A percentile compares a stretch with the other conserved stretches of the same genome.
These are phyloP conservation scores for Pythium dissimile DNA, from an alignment of 352 stramenopile species.

Conservation along the genomic window DNA sequence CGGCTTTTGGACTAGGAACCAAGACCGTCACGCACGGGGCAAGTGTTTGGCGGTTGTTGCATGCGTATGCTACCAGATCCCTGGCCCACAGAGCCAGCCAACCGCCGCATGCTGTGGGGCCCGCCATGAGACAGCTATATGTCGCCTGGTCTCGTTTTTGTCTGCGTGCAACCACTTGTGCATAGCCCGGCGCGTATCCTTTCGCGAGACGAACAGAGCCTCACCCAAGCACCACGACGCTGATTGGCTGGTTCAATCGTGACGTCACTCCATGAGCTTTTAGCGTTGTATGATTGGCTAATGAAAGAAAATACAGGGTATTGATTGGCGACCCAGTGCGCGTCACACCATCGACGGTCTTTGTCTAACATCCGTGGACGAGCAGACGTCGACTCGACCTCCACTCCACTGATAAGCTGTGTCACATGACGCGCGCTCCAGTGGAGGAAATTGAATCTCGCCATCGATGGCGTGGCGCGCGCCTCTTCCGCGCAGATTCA, in stretches of 20 bases:
- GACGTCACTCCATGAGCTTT: background rate
- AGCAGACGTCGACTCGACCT: no score
- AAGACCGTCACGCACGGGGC: background rate
- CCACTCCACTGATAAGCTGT: no score
- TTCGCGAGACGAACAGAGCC: background rate
- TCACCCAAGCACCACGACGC: slow-evolving; percentile 14
- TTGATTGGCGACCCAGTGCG: slow-evolving; percentile 9
- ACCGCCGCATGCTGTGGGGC: background rate
- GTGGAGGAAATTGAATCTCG: background rate
- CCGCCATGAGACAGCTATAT: slow-evolving; percentile 18
- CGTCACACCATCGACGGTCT: slow-evolving; percentile 1
- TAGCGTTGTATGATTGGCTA: slow-evolving; percentile 5
- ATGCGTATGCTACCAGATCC: slow-evolving; percentile 1
- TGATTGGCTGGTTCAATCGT: slow-evolving; percentile 5
- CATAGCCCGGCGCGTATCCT: slow-evolving; percentile 10
- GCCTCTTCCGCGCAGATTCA: no score
- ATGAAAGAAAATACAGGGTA: background rate
- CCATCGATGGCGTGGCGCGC: no score
- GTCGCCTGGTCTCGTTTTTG: slow-evolving; percentile 17
- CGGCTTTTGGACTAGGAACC: no score
- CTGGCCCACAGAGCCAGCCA: slow-evolving; percentile 15
- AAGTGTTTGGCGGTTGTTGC: background rate
- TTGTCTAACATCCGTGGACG: background rate
- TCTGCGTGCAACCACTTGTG: slow-evolving; percentile 1
- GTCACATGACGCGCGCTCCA: background rate